Evolutionary conservation across 2,329 filamentous ascomycete species (phyloP), one percentile per base, ranked within the genome.

Genomic region (Xylariales sp.): DNA sequence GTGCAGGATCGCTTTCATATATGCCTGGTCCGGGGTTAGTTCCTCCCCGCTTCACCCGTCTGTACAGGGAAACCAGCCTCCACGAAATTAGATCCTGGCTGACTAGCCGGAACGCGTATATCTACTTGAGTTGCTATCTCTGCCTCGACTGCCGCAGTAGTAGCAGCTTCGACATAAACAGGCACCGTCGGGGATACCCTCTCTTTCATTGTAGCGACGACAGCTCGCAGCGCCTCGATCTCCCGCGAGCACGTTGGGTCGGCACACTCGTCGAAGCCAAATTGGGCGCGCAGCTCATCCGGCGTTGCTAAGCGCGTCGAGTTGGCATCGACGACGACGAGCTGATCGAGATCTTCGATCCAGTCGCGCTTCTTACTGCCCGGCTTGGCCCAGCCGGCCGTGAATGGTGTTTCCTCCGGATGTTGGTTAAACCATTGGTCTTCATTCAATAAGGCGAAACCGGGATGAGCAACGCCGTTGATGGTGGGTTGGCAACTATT

Each of bases 351-450:
- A 12, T 40, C 38, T 6, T 40, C 38, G 10, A 22, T 10, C 14
- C 38, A 33, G 3, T 28, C 34, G n/a, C 29, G 12, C 14, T 22
- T 40, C 19, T 24, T 24, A 4, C 12, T 14, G n/a, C 18, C 19
- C 8, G 19, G 15, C 9, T 16, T 18, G 5, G 18, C 15, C 28
- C 28, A 34, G 3, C 29, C 28, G 1, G 16, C 18, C 16, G 7
- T 32, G 12, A 33, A 14, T 7, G 2, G n/a, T 4, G 28, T 24
- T 14, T 40, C 29, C 5, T 14, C 11, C 5, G 4, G 20, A 16
- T 40, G 16, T 4, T 6, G 14, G 2, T n/a, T 22, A 29, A 42
- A 45, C 33, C 34, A 45, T 9, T 15, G 14, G 29, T 45, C 43
- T 8, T 27, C 19, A 8, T 36, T 42, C 8, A 45, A 15, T 0